Evolutionary conservation across 805 yeast species (phyloP), one percentile per base, ranked within the genome.

Genomic region (Wickerhamiella azyma): DNA sequence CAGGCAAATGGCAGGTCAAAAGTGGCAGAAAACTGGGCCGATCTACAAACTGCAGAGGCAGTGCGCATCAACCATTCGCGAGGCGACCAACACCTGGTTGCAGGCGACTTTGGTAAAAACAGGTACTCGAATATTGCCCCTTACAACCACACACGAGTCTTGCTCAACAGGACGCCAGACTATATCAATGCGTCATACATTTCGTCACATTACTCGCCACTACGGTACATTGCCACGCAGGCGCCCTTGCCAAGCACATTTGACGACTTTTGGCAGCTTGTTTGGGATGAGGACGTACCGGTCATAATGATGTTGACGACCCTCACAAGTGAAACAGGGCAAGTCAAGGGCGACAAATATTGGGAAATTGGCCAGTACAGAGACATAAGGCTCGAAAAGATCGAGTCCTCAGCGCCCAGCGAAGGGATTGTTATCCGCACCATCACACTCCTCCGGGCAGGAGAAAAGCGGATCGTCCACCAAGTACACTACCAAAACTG

Each of bases 61-160:
- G 69, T 68, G 14, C 67, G 96, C 37, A 67, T 86, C 48, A 75
- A 77, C 48, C 59, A 64, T 38, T 74, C 71, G 1, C 57, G 69
- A 13, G 30, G 41, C n/a, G 43, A 43, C 13, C 46, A 43, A 26
- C 16, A 43, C 26, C 41, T 43, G 2, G 37, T 32, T 4, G 96
- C 95, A 6, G 77, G 86, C 37, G 94, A 85, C 61, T 69, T 77
- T 37, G 89, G 94, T 21, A 86, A 86, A 57, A 85, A 88, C 61
- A 66, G 97, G 49, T 88, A 88, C 66, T 81, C 83, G 55, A 94
- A 88, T 60, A 83, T 88, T 37, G 80, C 82, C 56, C 86, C 94
- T 3, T 88, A 75, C 62, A 94, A 84, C 58, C 89, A 83, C 56
- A 74, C 94, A 3, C 68, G 96, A 48, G 96, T 89, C 10, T 74